Evolutionary conservation across 225 moss, liverwort and hornwort genomes (phyloP).

Genomic region (Marchantia paleacea): DNA sequence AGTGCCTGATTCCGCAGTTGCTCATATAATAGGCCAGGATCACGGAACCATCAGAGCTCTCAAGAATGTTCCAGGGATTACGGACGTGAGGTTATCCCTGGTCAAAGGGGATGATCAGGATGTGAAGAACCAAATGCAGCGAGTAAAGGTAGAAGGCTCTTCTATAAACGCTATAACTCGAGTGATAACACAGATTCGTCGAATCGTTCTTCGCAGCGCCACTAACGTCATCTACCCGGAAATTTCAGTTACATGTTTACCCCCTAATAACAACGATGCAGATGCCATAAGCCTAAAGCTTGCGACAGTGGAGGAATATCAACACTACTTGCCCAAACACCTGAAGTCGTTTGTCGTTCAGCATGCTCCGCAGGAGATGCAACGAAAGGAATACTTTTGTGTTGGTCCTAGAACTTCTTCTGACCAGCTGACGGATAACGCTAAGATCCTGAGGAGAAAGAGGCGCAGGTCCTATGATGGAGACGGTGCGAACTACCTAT

Average conservation of each 20-base stretch:
- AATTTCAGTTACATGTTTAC: conserved; percentile 29
- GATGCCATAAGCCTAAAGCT: conserved; percentile 25
- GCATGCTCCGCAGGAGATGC: conserved; percentile 19
- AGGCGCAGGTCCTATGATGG: not conserved
- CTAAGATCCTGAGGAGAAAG: not conserved
- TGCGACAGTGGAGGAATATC: conserved; percentile 13
- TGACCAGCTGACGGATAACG: not conserved
- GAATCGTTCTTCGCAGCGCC: conserved; percentile 27
- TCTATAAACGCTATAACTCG: conserved; percentile 8
- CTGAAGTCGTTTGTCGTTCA: conserved; percentile 21
- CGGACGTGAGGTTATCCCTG: conserved; percentile 8
- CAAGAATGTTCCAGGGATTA: conserved; percentile 21
- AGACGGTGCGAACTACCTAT: not conserved
- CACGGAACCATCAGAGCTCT: conserved; percentile 27
- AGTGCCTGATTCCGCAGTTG: conserved; percentile 32
- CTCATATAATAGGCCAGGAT: conserved; percentile 30
- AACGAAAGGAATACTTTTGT: conserved; percentile 23
- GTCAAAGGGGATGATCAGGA: not conserved
- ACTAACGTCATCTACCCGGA: conserved; percentile 3
- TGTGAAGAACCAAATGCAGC: conserved; percentile 5
- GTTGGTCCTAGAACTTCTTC: conserved; percentile 14
- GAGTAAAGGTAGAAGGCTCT: conserved; percentile 25
- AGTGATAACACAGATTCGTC: conserved; percentile 27
- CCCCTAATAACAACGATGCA: not conserved
- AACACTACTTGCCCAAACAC: conserved; percentile 22